Evolutionary conservation across 2,329 filamentous ascomycete genomes (phyloP), one percentile per base, ranked within the genome.

Genomic region (Exophiala viscosa): DNA sequence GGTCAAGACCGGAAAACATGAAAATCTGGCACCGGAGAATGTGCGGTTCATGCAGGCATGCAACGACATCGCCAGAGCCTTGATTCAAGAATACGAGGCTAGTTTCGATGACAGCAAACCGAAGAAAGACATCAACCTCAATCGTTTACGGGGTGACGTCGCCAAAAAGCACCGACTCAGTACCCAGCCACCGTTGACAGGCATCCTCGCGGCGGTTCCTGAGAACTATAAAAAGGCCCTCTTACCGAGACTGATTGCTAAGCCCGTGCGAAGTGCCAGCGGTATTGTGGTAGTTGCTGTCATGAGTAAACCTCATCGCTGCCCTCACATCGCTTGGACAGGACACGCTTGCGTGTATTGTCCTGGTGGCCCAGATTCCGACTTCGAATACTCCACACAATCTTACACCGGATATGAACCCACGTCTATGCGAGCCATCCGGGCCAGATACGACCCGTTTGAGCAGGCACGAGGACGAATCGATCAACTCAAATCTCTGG

Each of bases 161-260:
- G 83, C 93, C 41, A 95, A 93, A 75, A 97, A 96, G 75, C 90
- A 97, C 75, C 87, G 85, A 68, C 77, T 99, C 56, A 86, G 84
- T 69, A 90, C 84, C 57, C 88, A 95, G 62, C 93, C 93, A 31
- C 90, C 95, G 20, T 76, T 99, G 60, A 97, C 92, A 7, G 92
- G 93, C 55, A 99, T 99, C 67, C 97, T 99, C 67, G 90, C 93
- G 49, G 93, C 93, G 8, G 92, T 99, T 33, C 95, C 95, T n/a
- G 93, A 99, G 69, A 91, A 97, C 70, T 96, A 97, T 76, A 99
- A 97, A 78, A 99, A 97, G 75, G 97, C 97, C 66, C 96, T 99
- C 57, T 74, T 97, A 57, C 93, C 91, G 15, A 96, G 96, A 73
- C 77, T 99, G 58, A 90, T 99, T 63, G 93, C 95, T 20, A 99